These are phyloP conservation scores for Penicillium subrubescens DNA, from an alignment of 495 filamentous ascomycete genomes.

Conservation along the genomic window DNA sequence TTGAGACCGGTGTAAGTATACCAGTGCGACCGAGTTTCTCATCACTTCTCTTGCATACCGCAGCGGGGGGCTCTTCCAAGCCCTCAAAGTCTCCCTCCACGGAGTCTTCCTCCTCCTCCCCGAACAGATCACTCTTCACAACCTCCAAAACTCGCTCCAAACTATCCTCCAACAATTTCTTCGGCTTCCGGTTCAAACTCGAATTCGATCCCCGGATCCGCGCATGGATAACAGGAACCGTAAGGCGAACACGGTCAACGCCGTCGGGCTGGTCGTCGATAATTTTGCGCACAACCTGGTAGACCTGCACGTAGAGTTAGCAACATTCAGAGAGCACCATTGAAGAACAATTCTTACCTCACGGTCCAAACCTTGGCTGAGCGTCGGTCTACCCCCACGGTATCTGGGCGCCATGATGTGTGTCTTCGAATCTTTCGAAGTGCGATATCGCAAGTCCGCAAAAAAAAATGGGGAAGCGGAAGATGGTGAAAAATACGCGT, in stretches of 20 bases:
- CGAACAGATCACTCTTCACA: conserved; percentile 61
- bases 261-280: conserved; percentile 61
- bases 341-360: conserved; percentile 43
- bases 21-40: neutral
- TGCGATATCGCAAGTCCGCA: conserved; percentile 18
- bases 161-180: conserved; percentile 77
- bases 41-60: conserved; percentile 26
- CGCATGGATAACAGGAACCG: conserved; percentile 68
- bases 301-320: conserved; percentile 51
- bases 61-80: conserved; percentile 46
- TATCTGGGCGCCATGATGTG: conserved; percentile 37
- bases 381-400: conserved; percentile 46
- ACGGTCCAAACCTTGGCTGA: conserved; percentile 57
- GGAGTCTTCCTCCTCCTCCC: conserved; percentile 54
- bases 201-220: conserved; percentile 83
- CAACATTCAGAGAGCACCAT: conserved; percentile 2
- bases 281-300: conserved; percentile 73
- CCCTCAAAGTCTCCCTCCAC: conserved; percentile 69
- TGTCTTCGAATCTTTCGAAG: conserved; percentile 1
- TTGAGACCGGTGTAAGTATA: conserved; percentile 10
- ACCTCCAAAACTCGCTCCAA: conserved; percentile 83
- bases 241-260: conserved; percentile 48
- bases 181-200: conserved; percentile 75
- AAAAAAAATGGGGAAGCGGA: conserved; percentile 29
- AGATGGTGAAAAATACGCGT: conserved; percentile 20